Evolutionary conservation across 2,329 filamentous ascomycete genomes (phyloP).

Genomic region (Sporothrix mexicana): DNA sequence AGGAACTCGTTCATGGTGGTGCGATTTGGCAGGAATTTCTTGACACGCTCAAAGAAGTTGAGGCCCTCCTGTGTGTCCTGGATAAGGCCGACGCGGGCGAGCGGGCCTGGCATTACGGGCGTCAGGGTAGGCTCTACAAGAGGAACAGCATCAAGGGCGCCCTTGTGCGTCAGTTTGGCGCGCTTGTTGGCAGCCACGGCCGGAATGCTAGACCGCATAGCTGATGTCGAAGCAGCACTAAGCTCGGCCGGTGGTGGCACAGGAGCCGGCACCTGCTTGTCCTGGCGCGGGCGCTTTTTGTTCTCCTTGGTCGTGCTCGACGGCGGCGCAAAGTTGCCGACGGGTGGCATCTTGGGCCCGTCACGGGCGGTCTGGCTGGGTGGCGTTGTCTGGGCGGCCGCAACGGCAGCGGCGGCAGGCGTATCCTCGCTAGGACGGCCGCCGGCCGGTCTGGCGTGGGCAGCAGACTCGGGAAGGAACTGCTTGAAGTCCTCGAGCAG

Average conservation of each 20-base stretch:
- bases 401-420: conserved; percentile 54
- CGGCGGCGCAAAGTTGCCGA: conserved; percentile 90
- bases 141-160: conserved; percentile 62
- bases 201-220: conserved; percentile 46
- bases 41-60: conserved; percentile 92
- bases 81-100: conserved; percentile 74
- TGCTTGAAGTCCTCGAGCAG: conserved; percentile 98
- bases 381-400: conserved; percentile 62
- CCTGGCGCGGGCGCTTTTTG: conserved; percentile 79
- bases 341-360: conserved; percentile 83
- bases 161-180: conserved; percentile 74
- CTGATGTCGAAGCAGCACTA: conserved; percentile 45
- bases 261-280: conserved; percentile 59
- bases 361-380: conserved; percentile 56
- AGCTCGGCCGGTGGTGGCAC: conserved; percentile 52
- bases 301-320: conserved; percentile 83
- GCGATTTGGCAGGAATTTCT: conserved; percentile 94
- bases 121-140: conserved; percentile 85
- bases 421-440: conserved; percentile 71
- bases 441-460: conserved; percentile 63
- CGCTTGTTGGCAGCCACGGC: conserved; percentile 60
- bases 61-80: conserved; percentile 85
- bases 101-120: conserved; percentile 83
- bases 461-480: conserved; percentile 87
- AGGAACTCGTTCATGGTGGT: conserved; percentile 93